Conservation (phyloP, 1,284 basidiomycete species). For the Exobasidium cylindrosporum region DNA sequence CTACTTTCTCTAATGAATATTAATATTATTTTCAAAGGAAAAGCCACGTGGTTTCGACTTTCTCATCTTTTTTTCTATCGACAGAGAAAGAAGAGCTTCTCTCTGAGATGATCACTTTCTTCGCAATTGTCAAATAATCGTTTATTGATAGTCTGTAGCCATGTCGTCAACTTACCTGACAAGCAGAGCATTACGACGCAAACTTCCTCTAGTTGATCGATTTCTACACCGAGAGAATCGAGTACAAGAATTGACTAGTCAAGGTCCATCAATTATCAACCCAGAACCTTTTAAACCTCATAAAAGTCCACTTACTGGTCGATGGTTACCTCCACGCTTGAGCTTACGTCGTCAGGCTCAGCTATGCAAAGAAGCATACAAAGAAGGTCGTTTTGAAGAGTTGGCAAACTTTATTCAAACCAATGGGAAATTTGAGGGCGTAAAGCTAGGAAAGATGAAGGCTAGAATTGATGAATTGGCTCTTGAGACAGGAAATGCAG, state of each 20-base stretch:
- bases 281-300: background rate
- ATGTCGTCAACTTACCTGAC: background rate
- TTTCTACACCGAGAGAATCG: background rate
- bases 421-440: background rate
- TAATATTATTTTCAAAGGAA: too few species aligned
- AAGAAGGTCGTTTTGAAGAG: background rate
- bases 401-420: background rate
- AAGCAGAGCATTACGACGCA: background rate
- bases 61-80: too few species aligned
- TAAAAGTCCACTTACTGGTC: background rate
- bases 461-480: background rate
- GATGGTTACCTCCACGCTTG: background rate
- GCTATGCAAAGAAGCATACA: background rate
- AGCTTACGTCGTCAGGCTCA: slow-evolving; percentile 5
- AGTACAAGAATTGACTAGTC: background rate
- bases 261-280: too few species aligned
- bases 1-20: too few species aligned
- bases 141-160: too few species aligned
- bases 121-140: too few species aligned
- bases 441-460: background rate
- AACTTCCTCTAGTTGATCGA: background rate
- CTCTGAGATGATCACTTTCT: too few species aligned
- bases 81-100: too few species aligned
- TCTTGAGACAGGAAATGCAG: background rate
- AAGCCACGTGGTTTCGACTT: too few species aligned